These are phyloP conservation scores for Fraxinus sp. DNA, from an alignment of 305 asterid species.

Conservation along the genomic window DNA sequence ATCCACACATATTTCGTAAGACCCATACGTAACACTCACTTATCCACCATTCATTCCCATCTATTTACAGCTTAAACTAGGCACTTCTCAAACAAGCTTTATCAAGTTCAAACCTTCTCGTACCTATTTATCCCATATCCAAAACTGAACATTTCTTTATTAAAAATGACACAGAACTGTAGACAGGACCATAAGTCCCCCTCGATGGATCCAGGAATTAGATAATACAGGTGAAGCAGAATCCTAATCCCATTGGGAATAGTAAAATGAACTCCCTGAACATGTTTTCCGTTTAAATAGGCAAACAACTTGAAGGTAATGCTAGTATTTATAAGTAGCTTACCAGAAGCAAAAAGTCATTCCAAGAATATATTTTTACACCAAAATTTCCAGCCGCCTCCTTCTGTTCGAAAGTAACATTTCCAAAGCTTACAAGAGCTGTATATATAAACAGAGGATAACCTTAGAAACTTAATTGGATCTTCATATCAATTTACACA, in stretches of 20 bases:
- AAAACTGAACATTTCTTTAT: background rate
- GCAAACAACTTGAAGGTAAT: background rate
- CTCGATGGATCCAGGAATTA: background rate
- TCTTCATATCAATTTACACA: background rate
- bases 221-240: background rate
- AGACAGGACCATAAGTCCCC: background rate
- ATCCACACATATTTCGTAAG: background rate
- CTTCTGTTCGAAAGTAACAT: slow-evolving; percentile 51
- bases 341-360: slow-evolving; percentile 76
- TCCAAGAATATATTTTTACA: slow-evolving; percentile 60
- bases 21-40: background rate
- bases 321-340: slow-evolving; percentile 12
- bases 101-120: background rate
- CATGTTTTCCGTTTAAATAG: background rate
- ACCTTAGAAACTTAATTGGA: background rate
- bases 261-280: background rate
- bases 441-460: slow-evolving; percentile 11
- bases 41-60: background rate
- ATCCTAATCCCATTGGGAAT: background rate
- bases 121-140: background rate
- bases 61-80: background rate
- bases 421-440: slow-evolving; percentile 82
- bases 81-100: background rate
- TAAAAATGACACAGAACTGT: background rate
- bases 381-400: slow-evolving; percentile 49